These are phyloP conservation scores for Stagonosporopsis vannaccii DNA, from an alignment of 2,329 filamentous ascomycete species.

Conservation along the genomic window DNA sequence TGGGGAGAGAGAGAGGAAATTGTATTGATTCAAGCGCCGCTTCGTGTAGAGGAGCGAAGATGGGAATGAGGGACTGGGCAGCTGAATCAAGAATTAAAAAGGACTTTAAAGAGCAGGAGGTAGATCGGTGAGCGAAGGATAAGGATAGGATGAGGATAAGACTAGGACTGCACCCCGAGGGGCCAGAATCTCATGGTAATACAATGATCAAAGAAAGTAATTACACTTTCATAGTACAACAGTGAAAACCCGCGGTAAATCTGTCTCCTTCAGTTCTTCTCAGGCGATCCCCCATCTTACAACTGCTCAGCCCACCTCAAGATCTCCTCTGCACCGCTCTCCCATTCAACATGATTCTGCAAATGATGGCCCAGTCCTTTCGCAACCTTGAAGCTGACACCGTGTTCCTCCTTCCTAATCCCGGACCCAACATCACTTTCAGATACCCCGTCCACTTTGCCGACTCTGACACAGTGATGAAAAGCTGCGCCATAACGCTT, in stretches of 20 bases:
- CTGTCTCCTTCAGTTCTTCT: not conserved
- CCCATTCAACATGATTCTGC: slow-evolving; percentile 61
- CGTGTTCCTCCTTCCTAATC: slow-evolving; percentile 22
- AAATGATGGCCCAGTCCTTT: slow-evolving; percentile 60
- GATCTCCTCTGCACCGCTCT: slow-evolving; percentile 57
- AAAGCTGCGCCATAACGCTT: slow-evolving; percentile 49
- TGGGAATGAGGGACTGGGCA: too few species aligned
- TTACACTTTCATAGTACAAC: not conserved
- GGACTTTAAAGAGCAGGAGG: too few species aligned
- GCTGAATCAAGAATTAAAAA: too few species aligned
- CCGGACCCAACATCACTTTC: slow-evolving; percentile 6
- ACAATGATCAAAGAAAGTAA: too few species aligned
- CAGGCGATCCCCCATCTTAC: not conserved
- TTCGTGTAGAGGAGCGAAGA: too few species aligned
- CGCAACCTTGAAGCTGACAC: slow-evolving; percentile 55
- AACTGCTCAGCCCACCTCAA: slow-evolving; percentile 50
- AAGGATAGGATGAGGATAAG: too few species aligned
- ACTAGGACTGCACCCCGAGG: too few species aligned
- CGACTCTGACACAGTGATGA: slow-evolving; percentile 35
- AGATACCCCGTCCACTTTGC: slow-evolving; percentile 40
- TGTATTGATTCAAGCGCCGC: too few species aligned
- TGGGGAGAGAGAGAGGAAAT: too few species aligned
- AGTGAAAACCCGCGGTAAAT: not conserved
- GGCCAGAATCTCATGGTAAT: too few species aligned
- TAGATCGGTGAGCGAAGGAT: too few species aligned